Evolutionary conservation across 148 eudicot genomes (phyloP).

Genomic region (Chenopodium formosanum): DNA sequence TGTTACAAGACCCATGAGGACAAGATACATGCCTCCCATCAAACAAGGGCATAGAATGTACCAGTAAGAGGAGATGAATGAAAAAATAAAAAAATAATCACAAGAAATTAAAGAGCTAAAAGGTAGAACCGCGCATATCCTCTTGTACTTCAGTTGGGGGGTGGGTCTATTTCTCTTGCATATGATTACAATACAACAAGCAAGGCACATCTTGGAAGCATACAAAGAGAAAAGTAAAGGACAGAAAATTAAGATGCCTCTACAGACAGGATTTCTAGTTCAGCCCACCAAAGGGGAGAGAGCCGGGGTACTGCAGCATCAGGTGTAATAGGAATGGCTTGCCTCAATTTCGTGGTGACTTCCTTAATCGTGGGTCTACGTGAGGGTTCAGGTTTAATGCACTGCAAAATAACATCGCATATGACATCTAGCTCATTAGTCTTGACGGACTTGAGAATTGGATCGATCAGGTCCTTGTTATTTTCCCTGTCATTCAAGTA

Average conservation of each 20-base stretch:
- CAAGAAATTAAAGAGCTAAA: conserved; percentile 19
- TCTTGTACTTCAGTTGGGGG: not conserved
- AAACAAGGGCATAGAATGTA: too few relatives aligned
- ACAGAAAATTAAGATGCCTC: conserved; percentile 49
- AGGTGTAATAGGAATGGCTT: conserved; percentile 54
- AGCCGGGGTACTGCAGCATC: conserved; percentile 77
- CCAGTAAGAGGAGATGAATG: not conserved
- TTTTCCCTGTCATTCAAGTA: conserved; percentile 44
- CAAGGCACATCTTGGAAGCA: conserved; percentile 16
- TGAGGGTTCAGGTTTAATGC: conserved; percentile 44
- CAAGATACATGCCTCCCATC: too few relatives aligned
- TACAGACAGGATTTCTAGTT: conserved; percentile 79
- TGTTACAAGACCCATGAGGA: not conserved
- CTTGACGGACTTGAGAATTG: conserved; percentile 57
- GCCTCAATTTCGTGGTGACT: conserved; percentile 41
- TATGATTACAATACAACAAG: conserved; percentile 18
- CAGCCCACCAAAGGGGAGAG: conserved; percentile 98
- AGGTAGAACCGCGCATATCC: conserved; percentile 6
- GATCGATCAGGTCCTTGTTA: conserved; percentile 52
- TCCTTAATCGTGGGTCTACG: conserved; percentile 62
- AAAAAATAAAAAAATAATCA: conserved; percentile 17
- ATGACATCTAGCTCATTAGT: conserved; percentile 59
- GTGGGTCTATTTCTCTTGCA: conserved; percentile 18
- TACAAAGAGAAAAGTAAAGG: not conserved
- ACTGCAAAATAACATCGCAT: conserved; percentile 59